These are phyloP conservation scores for Rhododendron kiyosumense DNA, from an alignment of 148 eudicot genomes.

Conservation along the genomic window DNA sequence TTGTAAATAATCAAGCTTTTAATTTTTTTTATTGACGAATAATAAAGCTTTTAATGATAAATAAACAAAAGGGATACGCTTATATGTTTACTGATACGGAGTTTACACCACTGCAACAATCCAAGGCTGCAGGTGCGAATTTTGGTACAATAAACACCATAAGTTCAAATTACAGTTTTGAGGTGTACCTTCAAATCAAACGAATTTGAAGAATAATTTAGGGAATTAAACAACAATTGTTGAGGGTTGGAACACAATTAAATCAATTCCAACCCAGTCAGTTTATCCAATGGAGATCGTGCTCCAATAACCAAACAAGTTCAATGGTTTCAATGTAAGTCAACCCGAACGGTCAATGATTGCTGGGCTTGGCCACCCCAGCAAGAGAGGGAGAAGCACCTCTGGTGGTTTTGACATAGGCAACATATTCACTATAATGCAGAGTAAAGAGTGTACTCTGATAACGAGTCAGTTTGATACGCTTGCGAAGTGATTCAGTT, in stretches of 20 bases:
- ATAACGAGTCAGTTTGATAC: slow-evolving; percentile 70
- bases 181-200: slow-evolving; percentile 11
- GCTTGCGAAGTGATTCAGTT: slow-evolving; percentile 59
- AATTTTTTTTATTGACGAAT: no score
- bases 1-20: background rate
- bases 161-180: background rate
- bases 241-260: slow-evolving; percentile 4
- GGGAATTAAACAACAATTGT: background rate
- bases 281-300: background rate
- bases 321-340: background rate
- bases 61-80: background rate
- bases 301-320: slow-evolving; percentile 9
- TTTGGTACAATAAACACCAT: background rate
- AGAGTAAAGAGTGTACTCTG: slow-evolving; percentile 81
- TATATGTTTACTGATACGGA: background rate
- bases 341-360: slow-evolving; percentile 14
- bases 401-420: slow-evolving; percentile 59
- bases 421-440: slow-evolving; percentile 64
- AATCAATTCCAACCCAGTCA: slow-evolving; percentile 13
- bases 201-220: slow-evolving; percentile 17
- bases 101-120: background rate
- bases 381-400: slow-evolving; percentile 51
- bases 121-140: background rate
- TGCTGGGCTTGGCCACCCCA: slow-evolving; percentile 44
- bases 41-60: background rate